Evolutionary conservation across 208 protist genomes (phyloP), one percentile per base, ranked within the genome.

Genomic region (Crithidia acanthocephali): DNA sequence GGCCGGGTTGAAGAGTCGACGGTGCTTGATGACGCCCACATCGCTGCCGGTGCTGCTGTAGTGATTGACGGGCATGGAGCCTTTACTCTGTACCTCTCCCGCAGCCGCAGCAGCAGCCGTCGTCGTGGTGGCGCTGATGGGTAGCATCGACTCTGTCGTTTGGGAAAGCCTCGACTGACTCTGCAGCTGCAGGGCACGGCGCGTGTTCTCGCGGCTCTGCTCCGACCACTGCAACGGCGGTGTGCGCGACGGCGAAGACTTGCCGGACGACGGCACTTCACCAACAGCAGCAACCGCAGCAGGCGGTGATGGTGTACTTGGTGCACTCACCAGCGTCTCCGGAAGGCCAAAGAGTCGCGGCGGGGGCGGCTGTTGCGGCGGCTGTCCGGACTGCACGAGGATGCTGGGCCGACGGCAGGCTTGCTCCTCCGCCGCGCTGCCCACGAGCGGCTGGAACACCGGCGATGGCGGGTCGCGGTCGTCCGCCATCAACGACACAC

Each of bases 151-250:
- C 11, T 74, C 62, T 3, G 52, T 72, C 4, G 65, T 60, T 20
- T 68, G 37, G 3, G 72, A 78, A 11, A 78, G 62, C 18, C 66
- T 67, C 4, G 60, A 53, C 27, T 63, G 64, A 20, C 51, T 56
- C 40, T 64, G 65, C 60, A 84, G 62, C 25, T 81, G 68, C 13
- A 66, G 20, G 4, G 74, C 79, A 11, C 74, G 69, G 6, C 57
- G 65, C 2, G 68, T 28, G 67, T 84, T 84, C 2, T 84, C 66
- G 20, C 68, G 72, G 53, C 74, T 81, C 66, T 78, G 72, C 48
- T 78, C 72, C 37, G 65, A 27, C 72, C 65, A 68, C 71, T 27
- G n/a, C 30, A 32, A 20, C 60, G 59, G 32, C 7, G 47, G 44
- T 15, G 59, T 18, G 0, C 44, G 44, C 28, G 23, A 30, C 4